These are phyloP conservation scores for Naematelia aurantialba DNA, from an alignment of 768 basidiomycete species.

Conservation along the genomic window DNA sequence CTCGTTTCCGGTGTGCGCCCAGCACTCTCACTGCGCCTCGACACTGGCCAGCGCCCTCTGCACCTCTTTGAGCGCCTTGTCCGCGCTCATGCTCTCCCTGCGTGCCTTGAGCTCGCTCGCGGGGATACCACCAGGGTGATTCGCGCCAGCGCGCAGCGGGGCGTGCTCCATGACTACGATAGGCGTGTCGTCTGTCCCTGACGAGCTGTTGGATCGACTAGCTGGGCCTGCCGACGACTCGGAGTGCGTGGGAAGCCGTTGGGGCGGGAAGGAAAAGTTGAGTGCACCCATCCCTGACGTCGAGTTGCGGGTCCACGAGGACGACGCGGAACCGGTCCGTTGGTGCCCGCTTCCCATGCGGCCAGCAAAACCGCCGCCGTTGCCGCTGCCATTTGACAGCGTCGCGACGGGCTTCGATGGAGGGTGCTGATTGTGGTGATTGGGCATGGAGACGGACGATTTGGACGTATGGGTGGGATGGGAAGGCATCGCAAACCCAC, in stretches of 20 bases:
- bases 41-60: slow-evolving; percentile 40
- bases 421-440: background rate
- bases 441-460: background rate
- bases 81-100: slow-evolving; percentile 44
- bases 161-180: slow-evolving; percentile 26
- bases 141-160: slow-evolving; percentile 12
- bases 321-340: slow-evolving; percentile 7
- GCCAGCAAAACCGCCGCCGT: background rate
- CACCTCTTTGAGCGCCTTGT: slow-evolving; percentile 48
- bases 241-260: slow-evolving; percentile 32
- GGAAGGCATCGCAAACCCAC: background rate
- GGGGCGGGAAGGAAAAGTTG: slow-evolving; percentile 16
- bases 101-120: slow-evolving; percentile 10
- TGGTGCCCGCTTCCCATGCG: slow-evolving; percentile 6
- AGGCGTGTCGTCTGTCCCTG: slow-evolving; percentile 19
- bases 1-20: too few species aligned
- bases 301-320: slow-evolving; percentile 23
- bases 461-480: too few species aligned
- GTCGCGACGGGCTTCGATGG: background rate
- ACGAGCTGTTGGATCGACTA: slow-evolving; percentile 14
- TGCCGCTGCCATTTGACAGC: background rate
- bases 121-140: background rate
- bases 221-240: slow-evolving; percentile 26
- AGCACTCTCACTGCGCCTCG: slow-evolving; percentile 17
- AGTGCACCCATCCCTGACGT: slow-evolving; percentile 18